phyloP scores from a whole-genome alignment of 192 early-diverging fungal genomes.

The Lobulomyces angularis region DNA sequence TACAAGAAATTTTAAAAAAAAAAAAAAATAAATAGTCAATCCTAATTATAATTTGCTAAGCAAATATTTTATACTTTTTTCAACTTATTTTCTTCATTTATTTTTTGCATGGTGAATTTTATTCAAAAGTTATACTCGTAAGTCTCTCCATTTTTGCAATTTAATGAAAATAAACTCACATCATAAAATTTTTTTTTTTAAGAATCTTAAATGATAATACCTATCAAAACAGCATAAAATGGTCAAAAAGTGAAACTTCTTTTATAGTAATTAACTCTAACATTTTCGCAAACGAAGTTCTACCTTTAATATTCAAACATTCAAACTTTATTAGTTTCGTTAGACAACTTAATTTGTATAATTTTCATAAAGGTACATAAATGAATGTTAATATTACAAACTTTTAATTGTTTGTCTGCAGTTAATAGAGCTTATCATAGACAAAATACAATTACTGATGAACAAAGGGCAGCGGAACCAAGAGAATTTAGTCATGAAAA shows the following conservation, averaged over 20 bases:
- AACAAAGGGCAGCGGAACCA: conserved; percentile 7
- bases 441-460: conserved; percentile 5
- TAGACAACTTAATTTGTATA: conserved; percentile 87
- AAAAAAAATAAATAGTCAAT: no score
- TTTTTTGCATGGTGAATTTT: no score
- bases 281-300: conserved; percentile 68
- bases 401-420: no score
- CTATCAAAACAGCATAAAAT: conserved; percentile 16
- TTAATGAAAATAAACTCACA: background rate
- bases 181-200: background rate
- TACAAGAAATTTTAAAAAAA: no score
- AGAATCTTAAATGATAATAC: conserved; percentile 17
- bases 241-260: conserved; percentile 11
- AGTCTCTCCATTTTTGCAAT: background rate
- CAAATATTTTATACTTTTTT: no score
- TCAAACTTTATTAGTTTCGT: conserved; percentile 84
- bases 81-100: no score
- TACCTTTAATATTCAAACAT: conserved; percentile 84
- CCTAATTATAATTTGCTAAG: no score
- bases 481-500: conserved; percentile 26
- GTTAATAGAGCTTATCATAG: conserved; percentile 31
- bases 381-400: no score
- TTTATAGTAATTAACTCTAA: conserved; percentile 20
- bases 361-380: conserved; percentile 88
- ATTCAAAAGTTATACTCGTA: conserved; percentile 22